Base-by-base conservation (phyloP, 495 filamentous ascomycete genomes). In the Penicillium atrosanguineum region DNA sequence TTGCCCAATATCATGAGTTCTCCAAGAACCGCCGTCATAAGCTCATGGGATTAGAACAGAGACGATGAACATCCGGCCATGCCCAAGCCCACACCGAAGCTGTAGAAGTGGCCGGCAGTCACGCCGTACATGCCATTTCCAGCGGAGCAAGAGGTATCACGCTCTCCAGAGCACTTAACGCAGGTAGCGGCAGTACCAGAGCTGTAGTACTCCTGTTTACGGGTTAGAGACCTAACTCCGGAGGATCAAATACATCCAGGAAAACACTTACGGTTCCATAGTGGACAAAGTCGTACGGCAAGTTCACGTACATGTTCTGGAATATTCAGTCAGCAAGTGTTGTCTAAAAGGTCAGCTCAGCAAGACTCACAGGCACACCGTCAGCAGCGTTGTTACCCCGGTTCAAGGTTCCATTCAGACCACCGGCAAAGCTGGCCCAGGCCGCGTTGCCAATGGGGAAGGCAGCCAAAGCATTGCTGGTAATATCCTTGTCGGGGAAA, bases 371-470 rank as follows among this genome's bases (percentile, higher is more conserved):
- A 7, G 67, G 69, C 20, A 69, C 69, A 37, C 69, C 69, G 41
- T 71, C 67, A 31, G 11, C 48, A 25, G 38, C 39, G 43, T 71
- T 71, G 45, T 68, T 69, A 6, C 64, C 69, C 16, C 69, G 61
- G 40, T 63, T 57, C 43, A 71, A 29, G 0, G 67, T 68, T 3
- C 64, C 69, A 21, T 48, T 56, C 31, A 67, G 65, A 18, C 57
- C 56, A 4, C 48, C 21, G 6, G 58, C 69, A 56, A 67, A 69
- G 23, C 44, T 53, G 15, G 67, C 69, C 59, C 64, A 71, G 3
- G 56, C 67, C n/a, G 37, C 34, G 39, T 69, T 69, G 3, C 69
- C 69, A 48, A 71, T 71, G 7, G 69, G 69, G 20, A 64, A 71
- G 3, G 69, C 69, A 54, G 69, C 69, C 39, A 70, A 36, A 0